Base-by-base conservation (phyloP, 1,139 yeast species). In the Pichia sp. region DNA sequence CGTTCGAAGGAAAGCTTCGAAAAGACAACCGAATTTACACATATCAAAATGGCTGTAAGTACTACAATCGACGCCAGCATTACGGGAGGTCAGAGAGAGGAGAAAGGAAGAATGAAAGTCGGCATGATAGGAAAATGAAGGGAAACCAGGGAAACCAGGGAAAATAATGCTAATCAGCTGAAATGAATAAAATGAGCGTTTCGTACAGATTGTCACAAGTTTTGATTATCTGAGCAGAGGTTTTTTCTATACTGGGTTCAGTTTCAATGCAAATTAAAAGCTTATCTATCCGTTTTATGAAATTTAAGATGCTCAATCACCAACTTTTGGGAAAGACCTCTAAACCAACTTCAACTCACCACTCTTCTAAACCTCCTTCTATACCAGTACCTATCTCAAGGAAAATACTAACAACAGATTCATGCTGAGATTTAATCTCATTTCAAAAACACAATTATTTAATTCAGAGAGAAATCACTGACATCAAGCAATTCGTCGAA, bases 401-500 rank as follows among this genome's bases (percentile, higher is more conserved):
- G 23, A 13, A 13, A 47, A 46, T 57, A 58, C 61, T 56, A 57
- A 57, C 62, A 53, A 23, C 41, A 28, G 8, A 16, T 7, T 37
- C n/a, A 10, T n/a, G 16, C 30, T 28, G 30, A 12, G 9, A 30
- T 43, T 41, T 47, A 8, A 13, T 26, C 43, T 7, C 37, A 16
- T 34, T 34, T 7, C 7, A 13, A 16, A 12, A n/a, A 13, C n/a
- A 9, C 34, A n/a, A 30, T 30, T 34, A 36, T 30, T 44, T 47
- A n/a, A 2, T 47, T 36, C 37, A 56, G 59, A 67, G 63, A 62
- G 95, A 91, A 85, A 86, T 91, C 74, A 87, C 88, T 74, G 97
- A 91, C 78, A 90, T 93, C 81, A 93, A 93, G 81, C 88, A 87
- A 79, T 90, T 93, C 82, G 91, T 93, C 76, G 96, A 89, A 79